Conservation (phyloP, 805 yeast genomes). For the Ogataea corticis region DNA sequence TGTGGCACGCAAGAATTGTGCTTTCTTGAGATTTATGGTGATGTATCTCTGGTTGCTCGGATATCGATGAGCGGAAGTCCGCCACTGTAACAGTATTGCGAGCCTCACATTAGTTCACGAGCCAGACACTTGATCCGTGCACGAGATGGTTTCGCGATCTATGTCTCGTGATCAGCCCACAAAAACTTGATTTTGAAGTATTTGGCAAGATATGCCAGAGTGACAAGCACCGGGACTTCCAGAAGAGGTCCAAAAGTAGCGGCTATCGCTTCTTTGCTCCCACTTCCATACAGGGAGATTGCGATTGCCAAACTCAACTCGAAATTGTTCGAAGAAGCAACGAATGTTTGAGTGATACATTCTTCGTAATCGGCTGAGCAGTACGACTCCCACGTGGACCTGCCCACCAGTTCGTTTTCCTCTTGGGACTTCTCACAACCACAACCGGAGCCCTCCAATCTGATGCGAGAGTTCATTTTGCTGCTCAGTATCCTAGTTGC, state of each 20-base stretch:
- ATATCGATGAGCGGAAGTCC: too few species aligned
- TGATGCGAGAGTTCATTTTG: constrained; percentile 14
- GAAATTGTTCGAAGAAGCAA: constrained; percentile 60
- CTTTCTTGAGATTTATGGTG: too few species aligned
- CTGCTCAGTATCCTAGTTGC: constrained; percentile 26
- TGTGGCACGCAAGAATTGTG: too few species aligned
- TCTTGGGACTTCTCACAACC: constrained; percentile 38
- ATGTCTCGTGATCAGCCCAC: constrained; percentile 21
- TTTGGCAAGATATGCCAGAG: constrained; percentile 38
- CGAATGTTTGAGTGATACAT: constrained; percentile 52
- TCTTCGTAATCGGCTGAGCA: constrained; percentile 43
- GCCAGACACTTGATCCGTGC: too few species aligned
- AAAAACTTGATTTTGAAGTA: constrained; percentile 32
- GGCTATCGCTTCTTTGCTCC: constrained; percentile 54
- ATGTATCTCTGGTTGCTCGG: too few species aligned
- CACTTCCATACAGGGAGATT: constrained; percentile 51
- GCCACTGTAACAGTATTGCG: too few species aligned
- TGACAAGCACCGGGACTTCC: constrained; percentile 55
- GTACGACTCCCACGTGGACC: constrained; percentile 25
- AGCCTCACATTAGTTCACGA: too few species aligned
- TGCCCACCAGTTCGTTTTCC: background rate
- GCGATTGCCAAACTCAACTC: constrained; percentile 58
- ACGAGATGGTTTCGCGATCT: too few species aligned
- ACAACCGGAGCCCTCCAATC: constrained; percentile 29
- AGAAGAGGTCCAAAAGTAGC: constrained; percentile 60